Conservation (phyloP, 2,329 filamentous ascomycete species). For the Scytalidium lignicola region DNA sequence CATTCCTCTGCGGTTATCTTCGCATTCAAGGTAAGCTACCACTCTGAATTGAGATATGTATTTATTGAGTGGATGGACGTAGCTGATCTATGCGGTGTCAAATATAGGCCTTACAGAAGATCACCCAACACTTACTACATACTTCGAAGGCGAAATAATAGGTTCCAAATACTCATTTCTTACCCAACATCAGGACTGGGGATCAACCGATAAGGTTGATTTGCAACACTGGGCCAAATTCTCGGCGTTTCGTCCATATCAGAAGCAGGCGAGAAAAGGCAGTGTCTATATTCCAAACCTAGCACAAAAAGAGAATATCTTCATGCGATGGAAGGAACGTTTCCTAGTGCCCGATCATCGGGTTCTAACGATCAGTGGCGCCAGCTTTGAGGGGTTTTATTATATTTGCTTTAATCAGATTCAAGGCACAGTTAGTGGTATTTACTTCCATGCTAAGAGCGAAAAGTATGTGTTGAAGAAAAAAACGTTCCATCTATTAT, state of each 20-base stretch:
- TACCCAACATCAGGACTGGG: slow-evolving; percentile 86
- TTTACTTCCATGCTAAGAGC: slow-evolving; percentile 97
- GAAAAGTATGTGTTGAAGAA: slow-evolving; percentile 71
- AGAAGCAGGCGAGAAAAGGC: slow-evolving; percentile 52
- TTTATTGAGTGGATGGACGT: background rate
- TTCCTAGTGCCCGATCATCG: slow-evolving; percentile 94
- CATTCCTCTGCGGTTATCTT: slow-evolving; percentile 90
- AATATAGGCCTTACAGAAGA: slow-evolving; percentile 79
- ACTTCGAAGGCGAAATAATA: slow-evolving; percentile 97
- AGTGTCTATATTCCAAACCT: slow-evolving; percentile 62
- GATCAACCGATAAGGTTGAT: slow-evolving; percentile 85
- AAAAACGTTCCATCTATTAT: background rate
- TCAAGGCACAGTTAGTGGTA: slow-evolving; percentile 79
- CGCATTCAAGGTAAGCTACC: slow-evolving; percentile 74
- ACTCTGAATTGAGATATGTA: too few relatives aligned
- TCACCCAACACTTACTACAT: slow-evolving; percentile 95
- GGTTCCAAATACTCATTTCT: slow-evolving; percentile 92
- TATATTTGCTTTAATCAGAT: slow-evolving; percentile 98
- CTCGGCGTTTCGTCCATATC: slow-evolving; percentile 73
- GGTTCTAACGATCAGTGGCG: slow-evolving; percentile 84
- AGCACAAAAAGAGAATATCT: slow-evolving; percentile 79
- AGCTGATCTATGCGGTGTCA: background rate
- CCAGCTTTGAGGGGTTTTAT: slow-evolving; percentile 97
- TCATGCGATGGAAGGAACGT: slow-evolving; percentile 99
- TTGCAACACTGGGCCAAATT: slow-evolving; percentile 92